These are phyloP conservation scores for Agaricales sp. DNA, from an alignment of 1,284 basidiomycete species.

Conservation along the genomic window DNA sequence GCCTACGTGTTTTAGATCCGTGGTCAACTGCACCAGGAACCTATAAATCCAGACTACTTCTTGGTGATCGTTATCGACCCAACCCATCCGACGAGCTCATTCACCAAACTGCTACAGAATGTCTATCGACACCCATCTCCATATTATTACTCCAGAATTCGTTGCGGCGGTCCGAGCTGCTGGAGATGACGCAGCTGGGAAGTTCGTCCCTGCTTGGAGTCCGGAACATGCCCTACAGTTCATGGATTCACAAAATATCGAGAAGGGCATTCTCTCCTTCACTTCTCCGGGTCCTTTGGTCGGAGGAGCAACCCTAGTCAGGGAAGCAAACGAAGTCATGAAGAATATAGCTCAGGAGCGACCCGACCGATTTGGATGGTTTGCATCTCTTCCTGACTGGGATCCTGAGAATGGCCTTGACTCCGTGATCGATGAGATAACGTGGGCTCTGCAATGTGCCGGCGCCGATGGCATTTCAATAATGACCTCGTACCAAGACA, in stretches of 20 bases:
- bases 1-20: too few species aligned
- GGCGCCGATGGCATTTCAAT: conserved; percentile 1
- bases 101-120: too few species aligned
- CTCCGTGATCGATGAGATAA: background rate
- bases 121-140: conserved; percentile 1
- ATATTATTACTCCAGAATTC: conserved; percentile 1
- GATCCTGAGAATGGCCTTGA: background rate
- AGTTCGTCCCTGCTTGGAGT: background rate
- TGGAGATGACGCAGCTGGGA: background rate
- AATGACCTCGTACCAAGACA: conserved; percentile 3
- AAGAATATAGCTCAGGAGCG: background rate
- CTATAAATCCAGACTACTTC: too few species aligned
- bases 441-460: conserved; percentile 1
- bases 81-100: too few species aligned
- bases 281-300: background rate
- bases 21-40: too few species aligned
- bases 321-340: background rate
- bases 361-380: conserved; percentile 1
- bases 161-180: background rate
- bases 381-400: conserved; percentile 2
- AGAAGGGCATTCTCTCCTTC: background rate
- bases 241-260: background rate
- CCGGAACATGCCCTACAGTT: background rate
- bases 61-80: too few species aligned
- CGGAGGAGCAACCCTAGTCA: background rate